Conservation (phyloP, 2,329 filamentous ascomycete genomes). For the Bipolaris zeicola region DNA sequence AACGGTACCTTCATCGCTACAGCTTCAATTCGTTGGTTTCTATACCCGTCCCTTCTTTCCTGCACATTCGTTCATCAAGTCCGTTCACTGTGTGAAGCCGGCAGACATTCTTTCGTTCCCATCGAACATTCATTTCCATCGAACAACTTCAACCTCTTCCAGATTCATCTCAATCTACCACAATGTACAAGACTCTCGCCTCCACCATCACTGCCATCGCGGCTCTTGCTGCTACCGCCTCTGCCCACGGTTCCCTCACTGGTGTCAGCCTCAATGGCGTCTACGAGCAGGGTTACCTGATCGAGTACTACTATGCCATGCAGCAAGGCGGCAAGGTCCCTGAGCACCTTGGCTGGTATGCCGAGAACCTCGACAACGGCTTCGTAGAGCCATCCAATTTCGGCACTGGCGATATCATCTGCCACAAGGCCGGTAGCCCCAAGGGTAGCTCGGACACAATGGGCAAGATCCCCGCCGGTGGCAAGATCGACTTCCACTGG, state of each 20-base stretch:
- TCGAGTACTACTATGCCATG: slow-evolving; percentile 49
- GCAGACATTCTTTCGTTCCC: slow-evolving; percentile 40
- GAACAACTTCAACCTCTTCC: slow-evolving; percentile 21
- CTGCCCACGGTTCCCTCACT: slow-evolving; percentile 55
- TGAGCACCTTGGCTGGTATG: slow-evolving; percentile 53
- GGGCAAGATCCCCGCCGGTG: slow-evolving; percentile 66
- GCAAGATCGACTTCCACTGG: slow-evolving; percentile 60
- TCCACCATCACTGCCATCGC: slow-evolving; percentile 34
- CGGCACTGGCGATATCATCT: slow-evolving; percentile 58
- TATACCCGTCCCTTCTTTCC: slow-evolving; percentile 37
- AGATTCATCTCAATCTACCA: slow-evolving; percentile 18
- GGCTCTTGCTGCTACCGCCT: slow-evolving; percentile 48
- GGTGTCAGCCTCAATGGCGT: slow-evolving; percentile 56
- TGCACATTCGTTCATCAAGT: slow-evolving; percentile 35
- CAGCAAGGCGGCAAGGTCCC: slow-evolving; percentile 33
- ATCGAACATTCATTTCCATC: slow-evolving; percentile 28
- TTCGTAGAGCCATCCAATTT: slow-evolving; percentile 41
- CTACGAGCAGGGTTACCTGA: slow-evolving; percentile 53
- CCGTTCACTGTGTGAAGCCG: slow-evolving; percentile 43
- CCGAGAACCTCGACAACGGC: slow-evolving; percentile 47
- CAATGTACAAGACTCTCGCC: slow-evolving; percentile 39
- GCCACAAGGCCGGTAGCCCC: slow-evolving; percentile 63
- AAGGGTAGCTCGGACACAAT: slow-evolving; percentile 44
- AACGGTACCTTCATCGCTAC: slow-evolving; percentile 28
- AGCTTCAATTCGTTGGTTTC: slow-evolving; percentile 31